A percentile compares a stretch with the other conserved stretches of the same genome.
Evolutionary conservation across 1,139 yeast genomes (phyloP).

Genomic region (Debaryomycetaceae sp.): DNA sequence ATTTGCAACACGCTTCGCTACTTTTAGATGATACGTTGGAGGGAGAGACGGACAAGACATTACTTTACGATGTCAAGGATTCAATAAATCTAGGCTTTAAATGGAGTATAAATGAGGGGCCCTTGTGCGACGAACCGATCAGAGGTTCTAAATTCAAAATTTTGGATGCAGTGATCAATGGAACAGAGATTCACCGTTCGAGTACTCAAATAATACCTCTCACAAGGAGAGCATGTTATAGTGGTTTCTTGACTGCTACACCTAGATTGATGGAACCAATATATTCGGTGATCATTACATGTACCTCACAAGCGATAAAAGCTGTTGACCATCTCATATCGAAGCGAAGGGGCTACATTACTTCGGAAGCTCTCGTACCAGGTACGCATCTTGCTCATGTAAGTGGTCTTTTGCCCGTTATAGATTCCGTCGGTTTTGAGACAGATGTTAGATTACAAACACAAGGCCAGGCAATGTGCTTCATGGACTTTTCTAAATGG

Average conservation of each 20-base stretch:
- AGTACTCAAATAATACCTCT: conserved; percentile 82
- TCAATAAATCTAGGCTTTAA: conserved; percentile 71
- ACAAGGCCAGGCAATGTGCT: conserved; percentile 74
- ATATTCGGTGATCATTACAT: conserved; percentile 59
- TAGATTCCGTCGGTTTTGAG: conserved; percentile 87
- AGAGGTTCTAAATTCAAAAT: conserved; percentile 70
- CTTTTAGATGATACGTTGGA: conserved; percentile 76
- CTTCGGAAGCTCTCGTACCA: conserved; percentile 53
- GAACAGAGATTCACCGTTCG: conserved; percentile 46
- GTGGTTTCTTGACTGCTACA: conserved; percentile 73
- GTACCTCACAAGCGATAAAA: conserved; percentile 44
- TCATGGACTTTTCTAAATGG: conserved; percentile 69
- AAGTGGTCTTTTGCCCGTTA: conserved; percentile 73
- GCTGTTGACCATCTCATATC: conserved; percentile 50
- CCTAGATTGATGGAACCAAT: conserved; percentile 85
- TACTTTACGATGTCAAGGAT: conserved; percentile 47
- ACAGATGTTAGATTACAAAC: conserved; percentile 78
- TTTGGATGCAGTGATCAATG: conserved; percentile 55
- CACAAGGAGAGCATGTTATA: conserved; percentile 78
- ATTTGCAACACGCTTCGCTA: conserved; percentile 51
- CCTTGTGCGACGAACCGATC: conserved; percentile 82
- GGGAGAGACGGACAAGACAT: conserved; percentile 55
- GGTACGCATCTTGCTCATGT: conserved; percentile 71
- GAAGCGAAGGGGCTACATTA: conserved; percentile 60
- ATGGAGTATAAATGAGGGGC: conserved; percentile 87